Evolutionary conservation across 208 protist species (phyloP).

Genomic region (Leishmania arabica): DNA sequence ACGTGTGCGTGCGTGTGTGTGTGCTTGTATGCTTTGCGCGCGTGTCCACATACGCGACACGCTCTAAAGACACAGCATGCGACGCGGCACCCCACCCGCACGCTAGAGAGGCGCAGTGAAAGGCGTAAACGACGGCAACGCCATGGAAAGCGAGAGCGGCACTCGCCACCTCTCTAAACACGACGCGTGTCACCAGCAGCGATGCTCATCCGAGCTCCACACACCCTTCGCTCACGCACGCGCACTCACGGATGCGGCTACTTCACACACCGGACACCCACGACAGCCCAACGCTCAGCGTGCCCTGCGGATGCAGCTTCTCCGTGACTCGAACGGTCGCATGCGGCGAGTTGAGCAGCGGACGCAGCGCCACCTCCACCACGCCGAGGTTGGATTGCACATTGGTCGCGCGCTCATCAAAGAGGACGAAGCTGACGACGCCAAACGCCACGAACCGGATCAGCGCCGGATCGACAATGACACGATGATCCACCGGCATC

Average conservation of each 20-base stretch:
- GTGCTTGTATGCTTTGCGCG: not conserved
- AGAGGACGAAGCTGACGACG: constrained; percentile 77
- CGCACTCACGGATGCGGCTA: no score
- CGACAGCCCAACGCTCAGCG: constrained; percentile 68
- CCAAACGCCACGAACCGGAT: constrained; percentile 67
- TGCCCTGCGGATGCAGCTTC: constrained; percentile 71
- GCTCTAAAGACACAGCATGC: not conserved
- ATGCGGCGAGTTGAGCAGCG: constrained; percentile 64
- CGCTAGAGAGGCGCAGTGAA: not conserved
- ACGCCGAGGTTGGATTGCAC: constrained; percentile 69
- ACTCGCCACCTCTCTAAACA: not conserved
- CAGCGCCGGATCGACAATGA: constrained; percentile 67
- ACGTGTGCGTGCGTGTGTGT: not conserved
- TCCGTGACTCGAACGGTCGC: constrained; percentile 57
- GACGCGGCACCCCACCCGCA: not conserved
- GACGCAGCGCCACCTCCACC: constrained; percentile 67
- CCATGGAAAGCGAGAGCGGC: not conserved
- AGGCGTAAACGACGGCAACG: not conserved
- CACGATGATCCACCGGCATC: constrained; percentile 74
- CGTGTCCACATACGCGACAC: not conserved
- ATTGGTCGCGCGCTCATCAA: constrained; percentile 73
- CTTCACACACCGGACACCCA: constrained; percentile 57
- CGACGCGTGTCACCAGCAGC: no score
- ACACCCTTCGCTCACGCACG: not conserved
- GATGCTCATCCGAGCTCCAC: not conserved